phyloP scores from a whole-genome alignment of 2,329 filamentous ascomycete species.

The Aspergillus sp. region DNA sequence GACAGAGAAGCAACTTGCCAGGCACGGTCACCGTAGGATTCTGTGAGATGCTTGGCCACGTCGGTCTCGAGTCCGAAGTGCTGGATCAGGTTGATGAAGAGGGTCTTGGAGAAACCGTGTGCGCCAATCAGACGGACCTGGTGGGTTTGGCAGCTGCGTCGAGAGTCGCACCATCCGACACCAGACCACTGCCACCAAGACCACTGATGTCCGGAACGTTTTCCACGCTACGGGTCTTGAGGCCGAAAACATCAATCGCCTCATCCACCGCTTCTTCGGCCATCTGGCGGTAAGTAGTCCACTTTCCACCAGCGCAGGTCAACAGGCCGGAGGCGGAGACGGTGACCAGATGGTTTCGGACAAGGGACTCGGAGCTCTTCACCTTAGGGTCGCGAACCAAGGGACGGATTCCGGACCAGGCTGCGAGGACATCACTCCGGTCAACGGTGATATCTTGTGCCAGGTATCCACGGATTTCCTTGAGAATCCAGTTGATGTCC shows the following conservation, averaged over 20 bases:
- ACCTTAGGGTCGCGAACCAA: constrained; percentile 80
- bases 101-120: constrained; percentile 78
- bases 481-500: constrained; percentile 81
- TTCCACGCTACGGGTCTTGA: constrained; percentile 50
- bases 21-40: constrained; percentile 83
- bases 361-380: constrained; percentile 75
- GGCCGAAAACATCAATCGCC: constrained; percentile 60
- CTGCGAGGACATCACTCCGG: constrained; percentile 77
- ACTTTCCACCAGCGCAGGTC: constrained; percentile 82
- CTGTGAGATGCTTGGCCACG: constrained; percentile 78
- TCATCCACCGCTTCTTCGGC: constrained; percentile 81
- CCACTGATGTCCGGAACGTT: constrained; percentile 61
- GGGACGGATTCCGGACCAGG: constrained; percentile 82
- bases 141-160: constrained; percentile 74
- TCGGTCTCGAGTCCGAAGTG: constrained; percentile 88
- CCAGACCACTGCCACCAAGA: constrained; percentile 59
- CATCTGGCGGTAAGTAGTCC: constrained; percentile 92
- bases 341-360: constrained; percentile 77
- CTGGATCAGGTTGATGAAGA: constrained; percentile 93
- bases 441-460: constrained; percentile 78
- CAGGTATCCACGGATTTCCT: constrained; percentile 72
- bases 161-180: constrained; percentile 62
- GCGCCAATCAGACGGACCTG: constrained; percentile 72
- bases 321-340: constrained; percentile 70
- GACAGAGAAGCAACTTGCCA: constrained; percentile 84